Conservation (phyloP, 1,284 basidiomycete species). For the Rhizoctonia solani region DNA sequence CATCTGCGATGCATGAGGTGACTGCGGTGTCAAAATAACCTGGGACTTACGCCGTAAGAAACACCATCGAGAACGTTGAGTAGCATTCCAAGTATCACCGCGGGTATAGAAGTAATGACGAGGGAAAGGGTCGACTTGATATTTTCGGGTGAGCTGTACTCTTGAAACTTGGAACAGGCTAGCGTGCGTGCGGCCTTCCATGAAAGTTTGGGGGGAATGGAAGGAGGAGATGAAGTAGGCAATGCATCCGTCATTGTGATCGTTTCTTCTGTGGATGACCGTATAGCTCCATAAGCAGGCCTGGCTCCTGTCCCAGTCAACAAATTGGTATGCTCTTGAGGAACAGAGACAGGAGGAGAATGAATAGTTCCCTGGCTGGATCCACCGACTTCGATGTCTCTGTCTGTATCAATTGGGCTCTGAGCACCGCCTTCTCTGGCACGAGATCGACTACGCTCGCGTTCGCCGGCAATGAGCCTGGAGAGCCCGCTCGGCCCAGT, state of each 20-base stretch:
- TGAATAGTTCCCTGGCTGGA: background rate
- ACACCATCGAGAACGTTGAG: slow-evolving; percentile 95
- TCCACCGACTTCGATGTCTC: background rate
- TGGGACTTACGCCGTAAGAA: slow-evolving; percentile 67
- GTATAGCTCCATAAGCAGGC: slow-evolving; percentile 7
- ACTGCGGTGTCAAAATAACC: too few species aligned
- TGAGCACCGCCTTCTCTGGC: background rate
- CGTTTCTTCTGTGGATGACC: background rate
- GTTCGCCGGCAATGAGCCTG: slow-evolving; percentile 16
- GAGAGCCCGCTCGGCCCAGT: slow-evolving; percentile 21
- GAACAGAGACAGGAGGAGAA: too few species aligned
- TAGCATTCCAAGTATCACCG: slow-evolving; percentile 83
- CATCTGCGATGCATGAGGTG: too few species aligned
- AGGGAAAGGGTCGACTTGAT: slow-evolving; percentile 7
- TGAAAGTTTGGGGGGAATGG: background rate
- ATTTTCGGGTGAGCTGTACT: background rate
- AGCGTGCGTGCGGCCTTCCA: background rate
- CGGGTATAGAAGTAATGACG: slow-evolving; percentile 57
- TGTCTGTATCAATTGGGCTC: slow-evolving; percentile 7
- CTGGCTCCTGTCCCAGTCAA: background rate
- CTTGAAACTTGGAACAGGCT: background rate
- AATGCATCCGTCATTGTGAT: background rate
- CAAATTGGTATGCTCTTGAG: background rate
- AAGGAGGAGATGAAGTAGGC: background rate
- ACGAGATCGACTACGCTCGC: background rate